Percentiles rank a stretch among this genome's conserved stretches.
Evolutionary conservation across 805 yeast genomes (phyloP).

Genomic region (Candida takata): DNA sequence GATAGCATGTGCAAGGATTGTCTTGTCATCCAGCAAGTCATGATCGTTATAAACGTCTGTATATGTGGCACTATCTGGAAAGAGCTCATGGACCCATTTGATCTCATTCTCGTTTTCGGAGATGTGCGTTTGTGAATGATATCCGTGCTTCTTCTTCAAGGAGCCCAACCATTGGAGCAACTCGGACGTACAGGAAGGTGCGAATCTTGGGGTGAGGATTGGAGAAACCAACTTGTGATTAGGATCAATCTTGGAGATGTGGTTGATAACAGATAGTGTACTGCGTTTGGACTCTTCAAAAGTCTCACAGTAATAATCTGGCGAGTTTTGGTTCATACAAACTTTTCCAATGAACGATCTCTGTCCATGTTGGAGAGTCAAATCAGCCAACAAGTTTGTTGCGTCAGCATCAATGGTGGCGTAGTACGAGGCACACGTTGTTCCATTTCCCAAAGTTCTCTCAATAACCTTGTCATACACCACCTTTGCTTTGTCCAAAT

Average conservation of each 20-base stretch:
- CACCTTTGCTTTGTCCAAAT: constrained; percentile 44
- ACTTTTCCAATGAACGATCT: constrained; percentile 89
- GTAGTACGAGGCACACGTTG: constrained; percentile 88
- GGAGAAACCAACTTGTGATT: constrained; percentile 51
- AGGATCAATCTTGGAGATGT: constrained; percentile 50
- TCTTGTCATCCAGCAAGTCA: constrained; percentile 51
- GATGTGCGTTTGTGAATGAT: constrained; percentile 88
- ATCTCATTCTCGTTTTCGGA: constrained; percentile 76
- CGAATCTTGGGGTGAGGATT: constrained; percentile 87
- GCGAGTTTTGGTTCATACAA: constrained; percentile 85
- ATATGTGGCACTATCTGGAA: constrained; percentile 64
- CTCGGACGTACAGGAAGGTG: constrained; percentile 72
- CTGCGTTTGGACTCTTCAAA: constrained; percentile 45
- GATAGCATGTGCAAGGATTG: constrained; percentile 86
- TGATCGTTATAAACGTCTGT: constrained; percentile 70
- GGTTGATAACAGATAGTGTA: constrained; percentile 50
- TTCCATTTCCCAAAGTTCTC: constrained; percentile 71
- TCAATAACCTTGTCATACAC: constrained; percentile 64
- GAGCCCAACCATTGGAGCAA: constrained; percentile 59
- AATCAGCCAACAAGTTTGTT: constrained; percentile 68
- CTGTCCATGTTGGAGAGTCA: constrained; percentile 64
- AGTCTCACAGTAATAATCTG: constrained; percentile 60
- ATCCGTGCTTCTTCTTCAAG: constrained; percentile 37
- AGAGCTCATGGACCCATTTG: constrained; percentile 60
- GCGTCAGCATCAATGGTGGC: constrained; percentile 81